These are phyloP conservation scores for Saccharomyces hybrid DNA, from an alignment of 1,139 yeast genomes.

Conservation along the genomic window DNA sequence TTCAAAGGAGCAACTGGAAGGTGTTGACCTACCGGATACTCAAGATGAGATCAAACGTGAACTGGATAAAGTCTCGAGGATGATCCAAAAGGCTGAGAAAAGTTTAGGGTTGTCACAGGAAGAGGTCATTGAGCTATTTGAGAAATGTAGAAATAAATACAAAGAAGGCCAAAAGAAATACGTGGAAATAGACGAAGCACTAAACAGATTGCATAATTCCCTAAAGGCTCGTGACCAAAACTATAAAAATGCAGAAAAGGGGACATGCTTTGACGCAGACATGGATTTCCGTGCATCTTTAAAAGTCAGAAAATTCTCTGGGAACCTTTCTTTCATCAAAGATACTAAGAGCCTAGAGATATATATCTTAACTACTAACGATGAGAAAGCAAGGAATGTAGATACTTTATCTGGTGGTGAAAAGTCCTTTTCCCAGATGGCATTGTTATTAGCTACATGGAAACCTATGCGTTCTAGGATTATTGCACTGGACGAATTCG, in stretches of 20 bases:
- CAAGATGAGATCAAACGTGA: conserved; percentile 34
- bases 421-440: conserved; percentile 87
- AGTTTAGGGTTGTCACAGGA: conserved; percentile 40
- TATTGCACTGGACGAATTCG: conserved; percentile 93
- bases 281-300: conserved; percentile 52
- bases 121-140: conserved; percentile 34
- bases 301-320: conserved; percentile 66
- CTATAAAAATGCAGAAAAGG: conserved; percentile 41
- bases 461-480: conserved; percentile 80
- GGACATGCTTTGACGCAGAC: conserved; percentile 41
- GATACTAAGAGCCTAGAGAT: conserved; percentile 44
- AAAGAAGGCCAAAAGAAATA: conserved; percentile 33
- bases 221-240: conserved; percentile 45
- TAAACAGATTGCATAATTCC: conserved; percentile 32
- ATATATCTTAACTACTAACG: conserved; percentile 51
- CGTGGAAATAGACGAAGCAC: conserved; percentile 29
- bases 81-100: conserved; percentile 35
- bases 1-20: conserved; percentile 30
- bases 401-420: conserved; percentile 95
- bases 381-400: conserved; percentile 56
- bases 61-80: conserved; percentile 31
- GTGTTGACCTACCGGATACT: conserved; percentile 27
- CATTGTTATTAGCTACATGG: conserved; percentile 87
- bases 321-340: conserved; percentile 59
- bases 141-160: conserved; percentile 33